Conservation (phyloP, 1,284 basidiomycete genomes). For the Xerocomus nothofagi region DNA sequence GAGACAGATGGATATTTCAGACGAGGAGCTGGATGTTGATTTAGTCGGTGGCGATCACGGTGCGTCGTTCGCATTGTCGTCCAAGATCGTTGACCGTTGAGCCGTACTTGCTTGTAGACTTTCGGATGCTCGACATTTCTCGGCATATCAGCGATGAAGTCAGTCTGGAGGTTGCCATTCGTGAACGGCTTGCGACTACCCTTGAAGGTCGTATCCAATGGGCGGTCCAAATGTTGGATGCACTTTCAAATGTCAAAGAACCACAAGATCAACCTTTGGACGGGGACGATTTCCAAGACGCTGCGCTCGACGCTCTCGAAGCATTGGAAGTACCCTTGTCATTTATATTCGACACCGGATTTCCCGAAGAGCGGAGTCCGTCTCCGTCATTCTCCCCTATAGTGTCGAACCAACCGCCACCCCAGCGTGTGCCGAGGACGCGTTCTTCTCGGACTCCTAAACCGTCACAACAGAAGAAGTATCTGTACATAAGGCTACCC, state of each 20-base stretch:
- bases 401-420: constrained; percentile 11
- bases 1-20: constrained; percentile 8
- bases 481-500: constrained; percentile 44
- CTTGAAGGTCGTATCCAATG: constrained; percentile 65
- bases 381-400: constrained; percentile 22
- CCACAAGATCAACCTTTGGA: constrained; percentile 17
- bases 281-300: constrained; percentile 43
- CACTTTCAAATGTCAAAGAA: constrained; percentile 36
- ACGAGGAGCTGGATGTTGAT: constrained; percentile 14
- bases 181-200: constrained; percentile 53
- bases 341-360: constrained; percentile 44
- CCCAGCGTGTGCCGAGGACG: constrained; percentile 33
- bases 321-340: constrained; percentile 54
- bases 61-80: constrained; percentile 11
- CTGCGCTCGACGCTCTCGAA: constrained; percentile 56
- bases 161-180: constrained; percentile 62
- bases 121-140: constrained; percentile 17
- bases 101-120: constrained; percentile 13
- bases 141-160: constrained; percentile 47
- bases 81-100: not conserved
- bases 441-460: constrained; percentile 38
- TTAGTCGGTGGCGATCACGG: constrained; percentile 18
- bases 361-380: constrained; percentile 34
- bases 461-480: constrained; percentile 40
- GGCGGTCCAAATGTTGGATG: constrained; percentile 59